Evolutionary conservation across 306 rosid species (phyloP), one percentile per base, ranked within the genome.

Genomic region (Vigna hirtella): DNA sequence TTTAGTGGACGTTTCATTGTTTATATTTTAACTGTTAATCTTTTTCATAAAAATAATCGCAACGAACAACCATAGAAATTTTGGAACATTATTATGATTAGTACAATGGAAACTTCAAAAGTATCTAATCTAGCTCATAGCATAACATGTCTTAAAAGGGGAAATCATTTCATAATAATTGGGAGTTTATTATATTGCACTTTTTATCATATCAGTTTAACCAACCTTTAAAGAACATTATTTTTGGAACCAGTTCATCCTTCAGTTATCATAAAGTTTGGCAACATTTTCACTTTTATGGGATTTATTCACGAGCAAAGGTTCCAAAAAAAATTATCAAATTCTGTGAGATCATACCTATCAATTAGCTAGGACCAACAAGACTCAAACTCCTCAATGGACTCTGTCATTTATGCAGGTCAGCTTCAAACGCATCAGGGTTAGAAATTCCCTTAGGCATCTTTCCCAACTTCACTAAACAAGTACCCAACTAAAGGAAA

Each of bases 341-440:
- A 28, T 28, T 28, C 32, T 2, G 32, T 28, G 71, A 81, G 84
- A 74, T 58, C 32, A 67, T 74, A 74, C 43, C 80, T 48, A 48
- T 74, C 72, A 66, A 81, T 74, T 74, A 81, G 76, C 22, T 76
- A 81, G 64, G 64, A 74, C 84, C 84, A 81, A 67, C 76, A 56
- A 55, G 79, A 45, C 65, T 81, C 80, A 67, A 81, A 81, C 69
- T 81, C 80, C 70, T 81, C 80, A 22, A 57, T 67, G 26, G 84
- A 81, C 71, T 81, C 80, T 47, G 84, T 11, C 36, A 36, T 36
- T 36, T 36, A 36, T 36, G 40, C 40, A 36, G 40, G 40, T 45
- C 40, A 36, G 40, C 40, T 36, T 36, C 40, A 36, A 34, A 5
- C 7, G 5, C 7, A 4, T 34, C 1, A 34, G 38, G 38, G 7